Conservation (phyloP, 495 filamentous ascomycete species). For the Lepraria neglecta region DNA sequence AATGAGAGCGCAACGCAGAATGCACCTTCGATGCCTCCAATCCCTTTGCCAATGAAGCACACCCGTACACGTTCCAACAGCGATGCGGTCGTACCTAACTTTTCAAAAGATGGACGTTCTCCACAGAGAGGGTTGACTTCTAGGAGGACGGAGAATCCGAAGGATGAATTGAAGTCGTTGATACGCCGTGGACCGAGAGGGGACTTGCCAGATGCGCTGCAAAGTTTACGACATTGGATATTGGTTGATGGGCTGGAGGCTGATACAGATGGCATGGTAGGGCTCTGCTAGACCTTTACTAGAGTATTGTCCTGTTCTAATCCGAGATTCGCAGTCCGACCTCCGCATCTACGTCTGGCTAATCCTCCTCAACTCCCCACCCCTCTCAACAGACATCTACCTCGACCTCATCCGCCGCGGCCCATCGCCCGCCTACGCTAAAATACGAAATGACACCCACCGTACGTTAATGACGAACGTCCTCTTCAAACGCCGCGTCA, state of each 20-base stretch:
- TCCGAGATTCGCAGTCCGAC: constrained; percentile 58
- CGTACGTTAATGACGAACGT: constrained; percentile 93
- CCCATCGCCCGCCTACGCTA: constrained; percentile 86
- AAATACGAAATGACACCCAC: constrained; percentile 97
- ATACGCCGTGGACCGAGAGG: constrained; percentile 66
- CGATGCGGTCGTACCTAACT: constrained; percentile 50
- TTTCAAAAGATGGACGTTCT: constrained; percentile 31
- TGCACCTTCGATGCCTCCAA: constrained; percentile 25
- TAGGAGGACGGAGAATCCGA: constrained; percentile 51
- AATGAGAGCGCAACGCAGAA: constrained; percentile 26
- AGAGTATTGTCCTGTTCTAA: not conserved
- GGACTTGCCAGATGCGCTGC: constrained; percentile 58
- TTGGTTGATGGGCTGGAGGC: constrained; percentile 72
- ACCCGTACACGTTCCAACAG: constrained; percentile 68
- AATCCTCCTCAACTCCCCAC: constrained; percentile 76
- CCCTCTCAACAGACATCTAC: constrained; percentile 79
- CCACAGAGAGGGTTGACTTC: constrained; percentile 45
- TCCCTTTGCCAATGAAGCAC: constrained; percentile 37
- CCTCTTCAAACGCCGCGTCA: constrained; percentile 89
- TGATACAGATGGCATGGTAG: constrained; percentile 86
- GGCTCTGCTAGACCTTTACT: constrained; percentile 17
- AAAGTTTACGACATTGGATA: constrained; percentile 69
- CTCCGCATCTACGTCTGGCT: constrained; percentile 94
- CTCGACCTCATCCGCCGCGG: constrained; percentile 86
- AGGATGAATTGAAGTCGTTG: constrained; percentile 57